Evolutionary conservation across 805 yeast species (phyloP).

Genomic region (Debaryomyces tyrocola): DNA sequence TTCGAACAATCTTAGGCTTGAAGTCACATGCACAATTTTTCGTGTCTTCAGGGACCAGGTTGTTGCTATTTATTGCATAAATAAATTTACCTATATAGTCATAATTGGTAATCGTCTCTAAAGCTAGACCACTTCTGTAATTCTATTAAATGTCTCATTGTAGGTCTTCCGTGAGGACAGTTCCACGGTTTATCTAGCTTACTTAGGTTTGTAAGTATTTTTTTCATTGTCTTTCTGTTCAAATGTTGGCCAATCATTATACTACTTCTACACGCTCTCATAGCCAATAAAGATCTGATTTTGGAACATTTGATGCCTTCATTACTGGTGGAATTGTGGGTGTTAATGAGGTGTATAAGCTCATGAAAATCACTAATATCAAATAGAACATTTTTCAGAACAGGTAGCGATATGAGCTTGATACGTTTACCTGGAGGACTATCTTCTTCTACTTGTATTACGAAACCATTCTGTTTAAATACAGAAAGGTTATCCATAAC

Average conservation of each 20-base stretch:
- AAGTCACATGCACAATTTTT: too few relatives aligned
- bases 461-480: constrained; percentile 79
- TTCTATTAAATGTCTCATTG: constrained; percentile 86
- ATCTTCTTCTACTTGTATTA: constrained; percentile 49
- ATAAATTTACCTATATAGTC: not conserved
- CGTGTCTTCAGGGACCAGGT: too few relatives aligned
- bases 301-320: constrained; percentile 63
- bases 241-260: constrained; percentile 90
- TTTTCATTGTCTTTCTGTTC: constrained; percentile 57
- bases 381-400: constrained; percentile 68
- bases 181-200: constrained; percentile 91
- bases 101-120: constrained; percentile 14
- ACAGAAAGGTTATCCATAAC: constrained; percentile 59
- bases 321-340: constrained; percentile 11
- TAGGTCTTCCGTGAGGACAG: constrained; percentile 97
- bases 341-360: constrained; percentile 60
- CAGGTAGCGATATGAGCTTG: constrained; percentile 63
- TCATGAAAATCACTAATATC: constrained; percentile 73
- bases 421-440: constrained; percentile 58
- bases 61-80: too few relatives aligned
- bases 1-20: too few relatives aligned
- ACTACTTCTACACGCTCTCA: constrained; percentile 92
- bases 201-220: constrained; percentile 67
- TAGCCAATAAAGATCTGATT: constrained; percentile 81
- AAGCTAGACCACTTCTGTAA: constrained; percentile 25